Percentiles rank a stretch among this genome's conserved stretches.
phyloP scores from a whole-genome alignment of 164 flowering plant genomes.

The Santalum album region DNA sequence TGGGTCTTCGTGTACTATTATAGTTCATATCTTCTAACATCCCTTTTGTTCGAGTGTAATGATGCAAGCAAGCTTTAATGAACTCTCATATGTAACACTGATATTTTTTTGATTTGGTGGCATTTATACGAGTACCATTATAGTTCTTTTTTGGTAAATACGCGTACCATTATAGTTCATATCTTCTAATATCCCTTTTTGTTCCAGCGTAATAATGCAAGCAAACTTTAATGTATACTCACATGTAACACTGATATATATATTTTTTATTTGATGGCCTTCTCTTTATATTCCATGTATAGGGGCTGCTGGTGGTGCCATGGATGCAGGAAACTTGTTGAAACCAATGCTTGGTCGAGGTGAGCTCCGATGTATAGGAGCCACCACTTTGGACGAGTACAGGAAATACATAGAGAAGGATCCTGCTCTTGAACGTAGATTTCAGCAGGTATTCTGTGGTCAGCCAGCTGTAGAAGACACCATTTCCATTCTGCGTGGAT shows the following conservation, averaged over 20 bases:
- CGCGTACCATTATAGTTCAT: too few relatives aligned
- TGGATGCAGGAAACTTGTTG: slow-evolving; percentile 95
- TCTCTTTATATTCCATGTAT: slow-evolving; percentile 5
- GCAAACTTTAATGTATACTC: neutral
- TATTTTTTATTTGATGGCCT: neutral
- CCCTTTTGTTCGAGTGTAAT: too few relatives aligned
- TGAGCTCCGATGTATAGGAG: slow-evolving; percentile 93
- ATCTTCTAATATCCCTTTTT: too few relatives aligned
- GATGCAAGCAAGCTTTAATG: too few relatives aligned
- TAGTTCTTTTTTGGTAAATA: too few relatives aligned
- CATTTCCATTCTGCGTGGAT: slow-evolving; percentile 84
- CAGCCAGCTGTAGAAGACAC: slow-evolving; percentile 95
- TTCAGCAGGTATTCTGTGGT: slow-evolving; percentile 86
- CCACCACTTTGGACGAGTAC: slow-evolving; percentile 84
- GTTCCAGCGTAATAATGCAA: too few relatives aligned
- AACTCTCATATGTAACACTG: too few relatives aligned
- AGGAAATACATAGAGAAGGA: slow-evolving; percentile 95
- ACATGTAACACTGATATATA: neutral
- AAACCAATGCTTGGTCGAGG: slow-evolving; percentile 98
- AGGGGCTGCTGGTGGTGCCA: slow-evolving; percentile 89
- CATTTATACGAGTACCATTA: too few relatives aligned
- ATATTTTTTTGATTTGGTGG: too few relatives aligned
- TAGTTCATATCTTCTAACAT: too few relatives aligned
- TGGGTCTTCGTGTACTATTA: too few relatives aligned
- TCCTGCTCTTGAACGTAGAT: slow-evolving; percentile 90